phyloP scores from a whole-genome alignment of 495 filamentous ascomycete genomes.

The Podospora conica region DNA sequence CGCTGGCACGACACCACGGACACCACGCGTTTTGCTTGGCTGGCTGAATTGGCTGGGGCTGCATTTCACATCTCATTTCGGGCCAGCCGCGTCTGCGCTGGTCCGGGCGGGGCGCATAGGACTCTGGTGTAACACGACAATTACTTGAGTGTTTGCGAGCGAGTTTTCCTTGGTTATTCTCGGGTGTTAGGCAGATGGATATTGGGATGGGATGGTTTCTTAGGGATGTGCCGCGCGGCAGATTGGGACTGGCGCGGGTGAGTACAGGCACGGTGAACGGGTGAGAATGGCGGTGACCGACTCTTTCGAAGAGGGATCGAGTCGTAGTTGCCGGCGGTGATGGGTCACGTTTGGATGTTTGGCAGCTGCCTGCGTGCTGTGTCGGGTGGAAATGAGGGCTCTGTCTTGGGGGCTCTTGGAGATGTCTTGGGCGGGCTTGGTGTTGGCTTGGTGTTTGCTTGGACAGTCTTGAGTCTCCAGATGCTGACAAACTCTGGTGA shows the following conservation, averaged over 20 bases:
- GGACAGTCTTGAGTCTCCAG: no score
- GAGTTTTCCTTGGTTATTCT: background rate
- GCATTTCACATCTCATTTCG: no score
- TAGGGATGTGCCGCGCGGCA: background rate
- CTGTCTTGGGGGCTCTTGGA: background rate
- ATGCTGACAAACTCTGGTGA: no score
- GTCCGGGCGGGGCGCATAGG: background rate
- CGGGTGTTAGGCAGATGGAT: background rate
- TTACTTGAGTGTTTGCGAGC: background rate
- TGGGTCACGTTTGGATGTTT: no score
- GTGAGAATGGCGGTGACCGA: no score
- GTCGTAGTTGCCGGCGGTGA: no score
- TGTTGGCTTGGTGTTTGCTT: background rate
- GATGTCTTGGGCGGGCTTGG: background rate
- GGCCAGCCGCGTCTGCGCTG: background rate
- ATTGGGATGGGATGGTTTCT: background rate
- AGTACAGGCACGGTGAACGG: no score
- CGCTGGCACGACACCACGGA: no score
- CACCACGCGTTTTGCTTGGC: no score
- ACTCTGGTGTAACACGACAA: background rate
- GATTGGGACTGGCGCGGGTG: background rate
- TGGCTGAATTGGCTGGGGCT: background rate
- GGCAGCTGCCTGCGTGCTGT: no score
- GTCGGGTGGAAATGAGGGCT: background rate
- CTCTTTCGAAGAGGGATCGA: no score